Evolutionary conservation across 2,329 filamentous ascomycete genomes (phyloP).

Genomic region (Fusarium globosum): DNA sequence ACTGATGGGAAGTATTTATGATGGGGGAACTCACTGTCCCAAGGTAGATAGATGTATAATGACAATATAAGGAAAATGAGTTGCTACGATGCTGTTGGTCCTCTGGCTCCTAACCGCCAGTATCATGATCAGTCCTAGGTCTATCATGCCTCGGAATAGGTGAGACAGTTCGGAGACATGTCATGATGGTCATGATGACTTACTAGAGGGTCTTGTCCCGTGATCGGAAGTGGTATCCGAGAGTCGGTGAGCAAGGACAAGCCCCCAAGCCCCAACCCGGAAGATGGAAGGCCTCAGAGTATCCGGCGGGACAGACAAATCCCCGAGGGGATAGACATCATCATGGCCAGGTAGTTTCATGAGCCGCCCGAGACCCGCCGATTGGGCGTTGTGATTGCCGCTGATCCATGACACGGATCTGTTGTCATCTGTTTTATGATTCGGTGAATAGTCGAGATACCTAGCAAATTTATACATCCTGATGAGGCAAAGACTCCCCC

Average conservation of each 20-base stretch:
- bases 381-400: constrained; percentile 9
- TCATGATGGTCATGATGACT: not conserved
- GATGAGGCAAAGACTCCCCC: constrained; percentile 27
- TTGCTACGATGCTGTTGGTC: not conserved
- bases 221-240: not conserved
- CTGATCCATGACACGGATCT: constrained; percentile 9
- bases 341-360: constrained; percentile 15
- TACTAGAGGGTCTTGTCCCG: not conserved
- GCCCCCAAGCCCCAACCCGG: not conserved
- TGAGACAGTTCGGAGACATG: not conserved
- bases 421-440: constrained; percentile 17
- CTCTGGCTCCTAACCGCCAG: not conserved
- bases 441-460: constrained; percentile 31
- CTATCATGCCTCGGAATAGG: not conserved
- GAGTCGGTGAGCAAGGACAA: not conserved
- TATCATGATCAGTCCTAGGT: not conserved
- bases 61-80: not conserved
- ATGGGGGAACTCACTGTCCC: not conserved
- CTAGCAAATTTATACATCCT: constrained; percentile 16
- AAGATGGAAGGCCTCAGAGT: not conserved
- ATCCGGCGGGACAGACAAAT: not conserved
- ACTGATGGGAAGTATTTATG: constrained; percentile 8
- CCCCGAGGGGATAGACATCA: not conserved
- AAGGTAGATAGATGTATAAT: constrained; percentile 23
- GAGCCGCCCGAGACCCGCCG: constrained; percentile 29